These are phyloP conservation scores for Pneumocystis sp. DNA, from an alignment of 1,139 yeast species.

Conservation along the genomic window DNA sequence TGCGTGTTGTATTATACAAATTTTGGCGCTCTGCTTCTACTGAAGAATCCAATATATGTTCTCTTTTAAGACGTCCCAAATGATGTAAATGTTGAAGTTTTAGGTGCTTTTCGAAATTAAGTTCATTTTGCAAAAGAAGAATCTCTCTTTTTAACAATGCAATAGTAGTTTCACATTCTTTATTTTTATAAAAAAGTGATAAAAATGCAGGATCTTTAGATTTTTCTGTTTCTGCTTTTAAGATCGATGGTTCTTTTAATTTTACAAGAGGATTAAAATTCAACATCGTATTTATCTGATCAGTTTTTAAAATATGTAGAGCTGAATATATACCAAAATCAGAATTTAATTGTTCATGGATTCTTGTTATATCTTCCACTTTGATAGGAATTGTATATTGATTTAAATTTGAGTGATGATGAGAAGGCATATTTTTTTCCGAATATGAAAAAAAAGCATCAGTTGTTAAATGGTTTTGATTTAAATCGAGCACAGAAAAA, in stretches of 20 bases:
- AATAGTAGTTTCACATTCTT: neutral
- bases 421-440: neutral
- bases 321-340: neutral
- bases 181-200: neutral
- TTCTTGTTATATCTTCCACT: neutral
- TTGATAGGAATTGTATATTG: neutral
- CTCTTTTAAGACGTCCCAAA: slow-evolving; percentile 26
- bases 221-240: neutral
- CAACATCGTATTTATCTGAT: neutral
- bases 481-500: neutral
- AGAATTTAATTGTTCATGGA: neutral
- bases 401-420: neutral
- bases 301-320: neutral
- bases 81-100: slow-evolving; percentile 38
- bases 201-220: neutral
- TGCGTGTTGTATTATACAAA: slow-evolving; percentile 10
- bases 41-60: slow-evolving; percentile 11
- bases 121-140: slow-evolving; percentile 43
- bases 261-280: neutral
- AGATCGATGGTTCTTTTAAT: neutral
- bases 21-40: slow-evolving; percentile 13
- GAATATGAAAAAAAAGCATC: neutral
- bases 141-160: slow-evolving; percentile 36
- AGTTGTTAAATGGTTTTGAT: neutral
- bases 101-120: slow-evolving; percentile 45